Conservation (phyloP, 176 grass and related monocot genomes). For the Paspalum vaginatum region DNA sequence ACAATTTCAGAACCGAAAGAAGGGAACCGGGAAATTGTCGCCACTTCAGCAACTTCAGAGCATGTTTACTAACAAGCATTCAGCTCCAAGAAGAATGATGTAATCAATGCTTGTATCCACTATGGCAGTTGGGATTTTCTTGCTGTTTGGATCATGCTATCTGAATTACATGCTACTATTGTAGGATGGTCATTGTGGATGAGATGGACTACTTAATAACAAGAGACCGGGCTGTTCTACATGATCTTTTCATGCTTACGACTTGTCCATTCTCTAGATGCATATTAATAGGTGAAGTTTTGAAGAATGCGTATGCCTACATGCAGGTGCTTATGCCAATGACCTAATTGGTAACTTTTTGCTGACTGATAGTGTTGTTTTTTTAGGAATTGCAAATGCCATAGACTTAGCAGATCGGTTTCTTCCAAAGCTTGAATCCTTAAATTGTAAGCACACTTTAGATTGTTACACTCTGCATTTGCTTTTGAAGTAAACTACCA, state of each 20-base stretch:
- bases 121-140: background rate
- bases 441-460: constrained; percentile 72
- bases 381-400: constrained; percentile 94
- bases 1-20: constrained; percentile 54
- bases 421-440: constrained; percentile 90
- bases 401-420: constrained; percentile 92
- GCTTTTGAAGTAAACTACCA: constrained; percentile 12
- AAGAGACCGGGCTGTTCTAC: constrained; percentile 78
- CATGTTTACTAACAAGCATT: constrained; percentile 65
- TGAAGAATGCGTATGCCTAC: background rate
- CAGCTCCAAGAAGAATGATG: constrained; percentile 75
- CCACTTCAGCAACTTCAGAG: constrained; percentile 76
- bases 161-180: constrained; percentile 31
- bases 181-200: constrained; percentile 85
- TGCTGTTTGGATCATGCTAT: constrained; percentile 32
- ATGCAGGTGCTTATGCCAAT: background rate
- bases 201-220: constrained; percentile 99
- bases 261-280: constrained; percentile 78
- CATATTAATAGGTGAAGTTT: constrained; percentile 79
- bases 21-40: constrained; percentile 46
- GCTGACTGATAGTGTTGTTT: constrained; percentile 18
- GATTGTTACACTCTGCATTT: constrained; percentile 25
- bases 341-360: constrained; percentile 14
- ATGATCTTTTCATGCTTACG: constrained; percentile 97
- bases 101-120: constrained; percentile 39